Base-by-base conservation (phyloP, 306 rosid genomes). In the Sicyos edulis region DNA sequence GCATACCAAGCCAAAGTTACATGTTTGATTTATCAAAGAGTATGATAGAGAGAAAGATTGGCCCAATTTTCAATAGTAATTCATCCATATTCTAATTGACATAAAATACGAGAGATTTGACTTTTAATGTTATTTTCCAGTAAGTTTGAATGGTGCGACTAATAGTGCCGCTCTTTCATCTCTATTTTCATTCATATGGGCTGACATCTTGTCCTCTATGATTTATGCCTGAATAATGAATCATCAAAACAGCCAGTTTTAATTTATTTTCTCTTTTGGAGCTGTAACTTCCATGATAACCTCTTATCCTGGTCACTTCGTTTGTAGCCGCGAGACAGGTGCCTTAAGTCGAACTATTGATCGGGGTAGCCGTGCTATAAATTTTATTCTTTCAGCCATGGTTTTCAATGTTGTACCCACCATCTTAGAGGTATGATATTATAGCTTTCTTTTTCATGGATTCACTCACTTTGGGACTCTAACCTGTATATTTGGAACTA, bases 281-380 rank as follows among this genome's bases (percentile, higher is more conserved):
- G 34, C 72, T 40, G 24, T 72, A 45, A 55, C 40, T 65, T 66
- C 55, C 32, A 4, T 66, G 11, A 45, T 69, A 10, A 57, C 24
- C 49, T 51, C 12, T 75, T 76, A 62, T 40, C 63, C 37, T 75
- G 78, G 51, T 34, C 42, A 16, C 20, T 77, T 51, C 68, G 75
- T 76, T 57, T 82, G 40, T 85, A 93, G 99, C 59, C 99, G 97
- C 72, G 97, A 93, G 83, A 93, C 99, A n/a, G 99, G 99, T 58
- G 96, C 84, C 52, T 79, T 93, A 65, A 88, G 84, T 85, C 85
- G 97, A 89, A 93, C 85, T 67, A 93, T 93, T 76, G 99, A 93
- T 79, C 99, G 99, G 62, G 99, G 99, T 73, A 93, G 96, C 82
- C 97, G 99, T 15, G 96, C 92, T 19, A 93, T 93, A 83, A 93